phyloP scores from a whole-genome alignment of 73 alveolate genomes.

The Paramecium biaurelia region DNA sequence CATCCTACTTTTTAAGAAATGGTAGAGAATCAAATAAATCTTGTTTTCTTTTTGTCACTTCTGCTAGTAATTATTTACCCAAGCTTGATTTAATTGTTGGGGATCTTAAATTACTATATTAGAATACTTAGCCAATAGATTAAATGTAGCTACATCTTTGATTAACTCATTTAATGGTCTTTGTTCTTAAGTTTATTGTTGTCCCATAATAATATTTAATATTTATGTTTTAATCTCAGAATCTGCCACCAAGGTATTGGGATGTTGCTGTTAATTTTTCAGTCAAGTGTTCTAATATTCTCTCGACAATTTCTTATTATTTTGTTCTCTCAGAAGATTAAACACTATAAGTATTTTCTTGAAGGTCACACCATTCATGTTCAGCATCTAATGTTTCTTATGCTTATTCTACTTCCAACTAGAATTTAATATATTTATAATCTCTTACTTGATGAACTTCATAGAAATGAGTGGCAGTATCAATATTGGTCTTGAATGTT shows the following conservation, averaged over 20 bases:
- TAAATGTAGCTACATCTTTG: background rate
- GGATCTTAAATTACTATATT: background rate
- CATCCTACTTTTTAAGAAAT: background rate
- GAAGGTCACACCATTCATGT: slow-evolving; percentile 2
- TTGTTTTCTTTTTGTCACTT: background rate
- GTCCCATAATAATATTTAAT: slow-evolving; percentile 1
- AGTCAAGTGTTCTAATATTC: slow-evolving; percentile 31
- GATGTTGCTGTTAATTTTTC: slow-evolving; percentile 53
- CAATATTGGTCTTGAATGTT: slow-evolving; percentile 22
- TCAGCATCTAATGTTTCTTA: slow-evolving; percentile 37
- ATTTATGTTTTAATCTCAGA: slow-evolving; percentile 19
- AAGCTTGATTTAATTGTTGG: background rate
- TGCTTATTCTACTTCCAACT: slow-evolving; percentile 47
- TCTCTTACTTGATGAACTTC: slow-evolving; percentile 22
- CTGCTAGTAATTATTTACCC: background rate
- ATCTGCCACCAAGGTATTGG: slow-evolving; percentile 49
- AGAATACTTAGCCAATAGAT: background rate
- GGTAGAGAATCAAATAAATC: background rate
- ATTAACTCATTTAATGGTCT: background rate
- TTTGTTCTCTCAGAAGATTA: slow-evolving; percentile 24
- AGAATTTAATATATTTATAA: background rate
- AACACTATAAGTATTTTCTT: background rate
- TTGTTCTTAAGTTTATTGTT: background rate
- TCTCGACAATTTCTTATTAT: background rate
- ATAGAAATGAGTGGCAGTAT: slow-evolving; percentile 40